Base-by-base conservation (phyloP, 1,284 basidiomycete genomes). In the Austroboletus novae-zelandiae region DNA sequence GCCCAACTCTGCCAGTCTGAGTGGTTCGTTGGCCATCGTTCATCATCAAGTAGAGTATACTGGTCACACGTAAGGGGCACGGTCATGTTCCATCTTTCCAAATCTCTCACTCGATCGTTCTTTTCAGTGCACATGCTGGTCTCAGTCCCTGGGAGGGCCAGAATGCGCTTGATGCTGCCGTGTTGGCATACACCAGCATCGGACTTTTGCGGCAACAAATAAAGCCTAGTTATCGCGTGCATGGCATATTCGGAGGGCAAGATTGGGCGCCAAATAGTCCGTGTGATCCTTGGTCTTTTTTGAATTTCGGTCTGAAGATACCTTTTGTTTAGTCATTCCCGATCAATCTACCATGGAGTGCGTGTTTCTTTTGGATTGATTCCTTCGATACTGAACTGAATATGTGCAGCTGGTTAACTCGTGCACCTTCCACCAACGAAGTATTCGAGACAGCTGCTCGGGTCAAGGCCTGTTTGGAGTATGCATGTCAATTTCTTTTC, bases 101-200 rank as follows among this genome's bases (percentile, higher is more conserved):
- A 34, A 18, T 17, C 9, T 5, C 8, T 9, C 1, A 10, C n/a
- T 37, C 7, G n/a, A 11, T 14, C 7, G 13, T 20, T 20, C 20
- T n/a, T 29, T 5, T 36, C 50, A 83, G 83, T 9, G 81, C 84
- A 11, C 86, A 88, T 61, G 86, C 86, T 1, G 81, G 78, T 30
- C 74, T 83, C 17, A 83, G 83, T 8, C 86, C 83, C 27, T 88
- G 85, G 85, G 83, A 88, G 61, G 89, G 85, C 6, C 74, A 72
- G 57, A 91, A 91, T 57, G 87, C 89, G 1, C 74, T 89, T 13
- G 88, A 90, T 61, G 89, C 88, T 3, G 88, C 84, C 5, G 83
- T 88, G 9, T 73, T 86, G 7, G 84, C 83, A 17, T 91, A 90
- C 65, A 81, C 75, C 50, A 83, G 80, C 54, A 77, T 91, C 30